Conservation (phyloP, 495 filamentous ascomycete species). For the Tuber calosporum region DNA sequence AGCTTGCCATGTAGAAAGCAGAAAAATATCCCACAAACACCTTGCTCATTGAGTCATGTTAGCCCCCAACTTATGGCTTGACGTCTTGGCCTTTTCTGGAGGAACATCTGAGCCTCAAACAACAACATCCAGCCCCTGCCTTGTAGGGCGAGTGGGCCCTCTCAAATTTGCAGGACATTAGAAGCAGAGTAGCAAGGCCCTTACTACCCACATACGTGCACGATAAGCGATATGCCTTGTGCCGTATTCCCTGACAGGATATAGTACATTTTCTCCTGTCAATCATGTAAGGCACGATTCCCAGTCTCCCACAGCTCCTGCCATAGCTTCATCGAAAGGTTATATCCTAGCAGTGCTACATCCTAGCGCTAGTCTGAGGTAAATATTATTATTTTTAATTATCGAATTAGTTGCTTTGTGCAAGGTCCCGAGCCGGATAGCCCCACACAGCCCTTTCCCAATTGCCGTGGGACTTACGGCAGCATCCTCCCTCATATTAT, state of each 20-base stretch:
- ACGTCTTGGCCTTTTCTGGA: background rate
- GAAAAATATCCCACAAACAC: background rate
- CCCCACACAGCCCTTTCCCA: background rate
- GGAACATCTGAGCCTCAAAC: background rate
- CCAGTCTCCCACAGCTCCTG: background rate
- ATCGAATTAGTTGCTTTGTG: background rate
- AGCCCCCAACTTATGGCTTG: background rate
- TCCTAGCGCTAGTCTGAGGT: background rate
- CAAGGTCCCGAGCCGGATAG: background rate
- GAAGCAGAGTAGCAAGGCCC: background rate
- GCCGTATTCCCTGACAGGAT: background rate
- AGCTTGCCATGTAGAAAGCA: background rate
- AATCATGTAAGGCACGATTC: background rate
- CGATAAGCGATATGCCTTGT: background rate
- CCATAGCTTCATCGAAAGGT: background rate
- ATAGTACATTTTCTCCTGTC: background rate
- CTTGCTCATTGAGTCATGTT: no score
- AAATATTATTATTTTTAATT: background rate
- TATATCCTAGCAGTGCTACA: no score
- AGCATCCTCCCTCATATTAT: background rate
- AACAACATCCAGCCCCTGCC: background rate
- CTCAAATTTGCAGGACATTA: background rate
- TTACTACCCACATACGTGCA: background rate
- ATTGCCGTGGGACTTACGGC: background rate
- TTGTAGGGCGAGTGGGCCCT: background rate